phyloP scores from a whole-genome alignment of 257 asterid genomes.

The Verbena officinalis region DNA sequence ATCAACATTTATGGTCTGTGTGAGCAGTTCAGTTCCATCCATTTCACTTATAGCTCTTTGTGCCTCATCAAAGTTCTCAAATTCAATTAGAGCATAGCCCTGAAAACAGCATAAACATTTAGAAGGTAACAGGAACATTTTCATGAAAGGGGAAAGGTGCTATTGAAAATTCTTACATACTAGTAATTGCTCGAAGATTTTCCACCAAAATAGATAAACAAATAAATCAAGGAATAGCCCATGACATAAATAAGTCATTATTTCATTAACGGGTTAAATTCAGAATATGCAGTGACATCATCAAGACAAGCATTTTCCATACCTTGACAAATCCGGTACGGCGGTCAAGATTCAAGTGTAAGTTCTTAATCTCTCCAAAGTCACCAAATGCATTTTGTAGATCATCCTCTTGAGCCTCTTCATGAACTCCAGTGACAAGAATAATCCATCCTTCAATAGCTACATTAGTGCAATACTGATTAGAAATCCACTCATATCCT shows the following conservation, averaged over 20 bases:
- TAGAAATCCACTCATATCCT: constrained; percentile 25
- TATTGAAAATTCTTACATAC: too few species aligned
- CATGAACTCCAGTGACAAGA: constrained; percentile 93
- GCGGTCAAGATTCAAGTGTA: constrained; percentile 96
- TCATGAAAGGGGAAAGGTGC: not conserved
- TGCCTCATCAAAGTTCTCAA: constrained; percentile 81
- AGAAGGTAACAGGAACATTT: not conserved
- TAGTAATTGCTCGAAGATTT: too few species aligned
- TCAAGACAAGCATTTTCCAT: constrained; percentile 9
- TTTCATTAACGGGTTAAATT: not conserved
- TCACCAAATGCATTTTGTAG: constrained; percentile 80
- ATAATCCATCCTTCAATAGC: constrained; percentile 99
- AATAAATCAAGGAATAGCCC: not conserved
- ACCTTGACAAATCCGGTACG: constrained; percentile 99
- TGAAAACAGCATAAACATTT: constrained; percentile 24
- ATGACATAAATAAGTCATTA: too few species aligned
- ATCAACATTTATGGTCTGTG: constrained; percentile 70
- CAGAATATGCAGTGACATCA: not conserved
- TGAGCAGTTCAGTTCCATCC: constrained; percentile 75
- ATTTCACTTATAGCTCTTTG: constrained; percentile 67
- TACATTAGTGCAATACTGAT: constrained; percentile 44
- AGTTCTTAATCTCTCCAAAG: constrained; percentile 84
- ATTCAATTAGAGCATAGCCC: constrained; percentile 73
- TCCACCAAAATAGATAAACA: too few species aligned
- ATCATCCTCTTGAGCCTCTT: constrained; percentile 97